Conservation (phyloP, 2,329 filamentous ascomycete species). For the Leptographium lundbergii region DNA sequence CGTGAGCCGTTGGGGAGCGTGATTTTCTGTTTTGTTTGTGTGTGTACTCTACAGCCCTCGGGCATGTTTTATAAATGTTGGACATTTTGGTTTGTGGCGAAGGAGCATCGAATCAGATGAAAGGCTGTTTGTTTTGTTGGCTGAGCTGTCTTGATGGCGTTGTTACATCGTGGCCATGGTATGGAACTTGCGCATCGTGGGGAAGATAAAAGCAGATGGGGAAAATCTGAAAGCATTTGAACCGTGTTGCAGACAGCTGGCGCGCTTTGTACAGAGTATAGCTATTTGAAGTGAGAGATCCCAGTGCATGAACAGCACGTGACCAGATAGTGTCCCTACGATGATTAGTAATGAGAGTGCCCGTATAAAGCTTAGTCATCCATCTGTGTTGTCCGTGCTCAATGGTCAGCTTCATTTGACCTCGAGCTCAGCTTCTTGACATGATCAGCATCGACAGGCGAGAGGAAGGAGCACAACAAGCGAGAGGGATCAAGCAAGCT, state of each 20-base stretch:
- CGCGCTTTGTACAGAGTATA: no score
- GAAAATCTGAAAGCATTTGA: background rate
- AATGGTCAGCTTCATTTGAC: no score
- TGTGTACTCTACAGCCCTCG: background rate
- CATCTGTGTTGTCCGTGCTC: no score
- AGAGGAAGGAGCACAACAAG: no score
- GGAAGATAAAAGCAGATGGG: background rate
- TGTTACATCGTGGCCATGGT: background rate
- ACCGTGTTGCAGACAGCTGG: background rate
- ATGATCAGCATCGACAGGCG: no score
- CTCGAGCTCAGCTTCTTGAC: no score
- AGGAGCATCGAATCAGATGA: background rate
- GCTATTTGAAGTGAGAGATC: no score
- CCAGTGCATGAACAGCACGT: no score
- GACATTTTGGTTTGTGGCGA: background rate
- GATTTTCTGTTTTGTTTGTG: background rate
- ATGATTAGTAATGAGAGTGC: no score
- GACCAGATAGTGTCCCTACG: no score
- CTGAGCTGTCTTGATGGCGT: background rate
- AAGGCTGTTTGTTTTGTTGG: background rate
- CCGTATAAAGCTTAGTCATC: no score
- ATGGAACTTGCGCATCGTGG: background rate
- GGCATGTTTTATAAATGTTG: background rate
- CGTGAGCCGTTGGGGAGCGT: background rate
- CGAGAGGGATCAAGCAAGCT: no score